Evolutionary conservation across 305 asterid species (phyloP), one percentile per base, ranked within the genome.

Genomic region (Fraxinus xanthoxyloides): DNA sequence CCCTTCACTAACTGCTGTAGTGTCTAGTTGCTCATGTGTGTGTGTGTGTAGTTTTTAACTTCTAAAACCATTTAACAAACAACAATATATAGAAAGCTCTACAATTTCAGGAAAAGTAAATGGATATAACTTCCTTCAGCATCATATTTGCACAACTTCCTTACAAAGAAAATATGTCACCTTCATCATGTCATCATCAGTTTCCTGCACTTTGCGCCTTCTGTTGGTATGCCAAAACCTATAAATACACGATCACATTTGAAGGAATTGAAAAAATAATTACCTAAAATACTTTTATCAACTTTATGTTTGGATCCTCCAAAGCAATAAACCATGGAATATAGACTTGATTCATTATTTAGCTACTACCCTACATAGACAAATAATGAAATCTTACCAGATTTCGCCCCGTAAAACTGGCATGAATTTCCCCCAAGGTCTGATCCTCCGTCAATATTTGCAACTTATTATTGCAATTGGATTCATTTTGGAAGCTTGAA

Each of bases 201-300:
- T 79, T 82, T 80, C 78, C 86, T 69, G 65, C 40, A 48, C 40
- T 78, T 80, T 76, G 84, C 34, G 81, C 81, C 89, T 88, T 94
- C 77, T 87, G 83, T 78, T 90, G 89, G 84, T 91, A 94, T 81
- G 97, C 93, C 80, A 94, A 80, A 87, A 92, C 93, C 98, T 94
- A 69, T 28, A 95, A 86, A 89, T 40, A 54, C 82, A 77, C 83
- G 61, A 82, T 28, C 21, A 59, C 12, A 59, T 21, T 56, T 59
- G 69, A 59, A 63, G 34, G 38, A 69, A 69, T 28, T 69, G 75
- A 6, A 69, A 30, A 69, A 69, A 30, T 40, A 28, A 69, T 28
- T 1, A 69, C 2, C 38, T 30, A 69, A 67, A 67, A 67, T 67
- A 28, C 38, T 63, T 38, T 69, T 73, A 54, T 23, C 72, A 74